Evolutionary conservation across 73 alveolate genomes (phyloP).

Genomic region (Halteria grandinella): DNA sequence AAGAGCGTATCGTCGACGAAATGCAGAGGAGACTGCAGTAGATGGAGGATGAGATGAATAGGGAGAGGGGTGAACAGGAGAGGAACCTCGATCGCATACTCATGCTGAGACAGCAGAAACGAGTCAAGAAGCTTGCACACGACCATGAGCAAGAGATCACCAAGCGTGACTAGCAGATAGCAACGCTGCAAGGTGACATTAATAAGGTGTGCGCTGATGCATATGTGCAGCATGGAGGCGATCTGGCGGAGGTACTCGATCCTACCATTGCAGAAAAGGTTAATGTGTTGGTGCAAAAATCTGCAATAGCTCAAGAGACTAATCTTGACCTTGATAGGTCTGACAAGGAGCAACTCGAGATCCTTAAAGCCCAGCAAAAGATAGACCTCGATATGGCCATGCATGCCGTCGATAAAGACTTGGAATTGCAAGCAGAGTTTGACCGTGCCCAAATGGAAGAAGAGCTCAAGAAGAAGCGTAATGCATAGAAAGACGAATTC

Average conservation of each 20-base stretch:
- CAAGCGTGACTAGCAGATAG: too few species aligned
- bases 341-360: conserved; percentile 30
- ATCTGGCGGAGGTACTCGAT: too few species aligned
- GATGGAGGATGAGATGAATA: conserved; percentile 33
- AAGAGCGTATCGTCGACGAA: conserved; percentile 32
- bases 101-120: conserved; percentile 29
- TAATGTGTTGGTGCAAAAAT: too few species aligned
- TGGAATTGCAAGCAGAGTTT: conserved; percentile 6
- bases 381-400: conserved; percentile 26
- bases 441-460: conserved; percentile 1
- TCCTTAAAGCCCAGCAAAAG: conserved; percentile 15
- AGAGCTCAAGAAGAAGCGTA: background rate
- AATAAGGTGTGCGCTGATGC: too few species aligned
- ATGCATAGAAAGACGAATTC: conserved; percentile 12
- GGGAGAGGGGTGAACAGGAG: conserved; percentile 55
- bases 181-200: too few species aligned
- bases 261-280: too few species aligned
- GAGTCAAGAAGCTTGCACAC: conserved; percentile 42
- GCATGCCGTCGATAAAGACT: conserved; percentile 4
- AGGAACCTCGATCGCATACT: conserved; percentile 33
- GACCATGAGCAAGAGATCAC: too few species aligned
- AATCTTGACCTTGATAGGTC: conserved; percentile 6
- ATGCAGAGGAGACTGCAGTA: conserved; percentile 31
- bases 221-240: too few species aligned
- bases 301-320: too few species aligned